Evolutionary conservation across 2,329 filamentous ascomycete genomes (phyloP), one percentile per base, ranked within the genome.

Genomic region (Microdochium paspali): DNA sequence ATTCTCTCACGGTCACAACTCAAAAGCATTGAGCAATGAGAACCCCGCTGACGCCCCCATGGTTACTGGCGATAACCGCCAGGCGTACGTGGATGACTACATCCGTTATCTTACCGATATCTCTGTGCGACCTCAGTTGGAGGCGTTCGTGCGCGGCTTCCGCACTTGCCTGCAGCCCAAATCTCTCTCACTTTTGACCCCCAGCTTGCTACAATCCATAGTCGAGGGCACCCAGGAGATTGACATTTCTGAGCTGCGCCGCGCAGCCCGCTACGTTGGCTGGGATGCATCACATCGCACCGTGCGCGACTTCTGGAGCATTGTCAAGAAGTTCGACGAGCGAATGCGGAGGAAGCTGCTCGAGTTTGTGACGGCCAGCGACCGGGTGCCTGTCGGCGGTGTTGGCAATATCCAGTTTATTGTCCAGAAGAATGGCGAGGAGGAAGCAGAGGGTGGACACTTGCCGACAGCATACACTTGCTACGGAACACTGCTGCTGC

Each of bases 311-410:
- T 97, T 98, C 62, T 98, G 93, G 93, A 74, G 74, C 12, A 76
- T 96, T 7, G 85, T 95, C 1, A 77, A 77, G 53, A 65, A 62
- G 30, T 93, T 79, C 59, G 74, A 80, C 50, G 74, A 84, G 15
- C 72, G 77, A 42, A 85, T 90, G 72, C 85, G 85, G 65, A 78
- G 82, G 46, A 81, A 80, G 57, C 69, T 98, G 28, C 73, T 98
- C 26, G 90, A 96, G 62, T 98, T 98, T 59, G 90, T 98, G 25
- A 98, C 93, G 13, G 91, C 91, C 0, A 91, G 84, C 56, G 90
- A 96, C 60, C 79, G 93, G 2, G 79, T 97, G 2, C 93, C 93
- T 0, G 87, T 95, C 0, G 90, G 87, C 20, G 93, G 93, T 2
- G 81, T 90, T 59, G 77, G 79, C 52, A 89, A 86, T 56, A 70